Conservation (phyloP, 148 eudicot genomes). For the Euryodendron excelsum region DNA sequence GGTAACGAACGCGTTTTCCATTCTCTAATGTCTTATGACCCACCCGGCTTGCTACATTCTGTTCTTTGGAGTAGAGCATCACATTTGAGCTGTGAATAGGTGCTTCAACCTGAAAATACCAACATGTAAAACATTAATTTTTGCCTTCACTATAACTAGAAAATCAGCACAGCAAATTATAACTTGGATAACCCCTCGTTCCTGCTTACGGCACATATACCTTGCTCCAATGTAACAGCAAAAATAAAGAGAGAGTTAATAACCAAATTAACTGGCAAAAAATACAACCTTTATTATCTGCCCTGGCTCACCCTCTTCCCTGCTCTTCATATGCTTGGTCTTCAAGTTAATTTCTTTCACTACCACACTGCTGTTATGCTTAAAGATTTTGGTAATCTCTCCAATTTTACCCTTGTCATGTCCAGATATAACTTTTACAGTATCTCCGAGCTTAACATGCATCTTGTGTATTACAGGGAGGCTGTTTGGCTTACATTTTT, state of each 20-base stretch:
- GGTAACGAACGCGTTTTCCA: constrained; percentile 88
- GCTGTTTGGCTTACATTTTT: constrained; percentile 93
- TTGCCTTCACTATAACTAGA: not conserved
- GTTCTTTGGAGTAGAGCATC: constrained; percentile 91
- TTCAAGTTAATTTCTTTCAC: constrained; percentile 81
- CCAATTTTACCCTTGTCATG: constrained; percentile 86
- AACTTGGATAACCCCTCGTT: not conserved
- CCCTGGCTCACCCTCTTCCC: constrained; percentile 76
- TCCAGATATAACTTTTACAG: constrained; percentile 90
- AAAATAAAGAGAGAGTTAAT: not conserved
- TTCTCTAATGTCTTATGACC: constrained; percentile 83
- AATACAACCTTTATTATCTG: constrained; percentile 72
- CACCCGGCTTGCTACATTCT: constrained; percentile 76
- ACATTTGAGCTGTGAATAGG: constrained; percentile 97
- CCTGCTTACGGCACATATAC: not conserved
- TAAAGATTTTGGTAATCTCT: constrained; percentile 61
- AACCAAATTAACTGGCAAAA: not conserved
- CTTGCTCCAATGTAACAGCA: not conserved
- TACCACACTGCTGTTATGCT: constrained; percentile 80
- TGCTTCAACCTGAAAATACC: constrained; percentile 65
- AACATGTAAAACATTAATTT: not conserved
- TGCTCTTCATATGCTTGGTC: constrained; percentile 87
- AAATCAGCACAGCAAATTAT: not conserved
- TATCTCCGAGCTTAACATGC: constrained; percentile 94
- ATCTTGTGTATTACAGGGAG: constrained; percentile 81